Conservation (phyloP, 495 filamentous ascomycete species). For the Hypoxylon lienhwacheense region DNA sequence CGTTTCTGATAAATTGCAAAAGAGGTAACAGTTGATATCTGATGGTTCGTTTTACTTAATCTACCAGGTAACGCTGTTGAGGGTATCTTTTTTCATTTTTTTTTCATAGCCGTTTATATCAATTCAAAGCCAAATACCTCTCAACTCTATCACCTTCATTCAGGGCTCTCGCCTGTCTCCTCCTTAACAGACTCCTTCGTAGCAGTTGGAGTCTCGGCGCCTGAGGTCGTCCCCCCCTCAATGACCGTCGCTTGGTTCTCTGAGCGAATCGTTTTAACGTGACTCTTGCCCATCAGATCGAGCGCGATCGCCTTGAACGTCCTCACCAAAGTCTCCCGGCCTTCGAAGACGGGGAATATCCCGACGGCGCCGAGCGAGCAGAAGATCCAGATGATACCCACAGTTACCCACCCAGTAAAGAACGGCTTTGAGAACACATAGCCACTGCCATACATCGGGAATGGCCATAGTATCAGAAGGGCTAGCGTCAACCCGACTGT, state of each 20-base stretch:
- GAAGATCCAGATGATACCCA: conserved; percentile 89
- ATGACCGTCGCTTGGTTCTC: conserved; percentile 25
- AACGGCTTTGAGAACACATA: conserved; percentile 91
- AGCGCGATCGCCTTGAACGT: conserved; percentile 67
- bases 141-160: background rate
- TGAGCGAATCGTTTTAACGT: conserved; percentile 44
- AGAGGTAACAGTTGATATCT: too few species aligned
- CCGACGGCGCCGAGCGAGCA: conserved; percentile 71
- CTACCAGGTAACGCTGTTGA: too few species aligned
- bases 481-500: conserved; percentile 76
- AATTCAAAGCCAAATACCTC: background rate
- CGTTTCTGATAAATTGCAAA: too few species aligned
- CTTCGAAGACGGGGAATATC: conserved; percentile 82
- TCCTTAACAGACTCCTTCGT: conserved; percentile 15
- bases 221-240: conserved; percentile 17
- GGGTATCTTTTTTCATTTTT: conserved; percentile 29
- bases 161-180: conserved; percentile 14
- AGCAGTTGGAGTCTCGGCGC: conserved; percentile 15
- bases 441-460: conserved; percentile 85
- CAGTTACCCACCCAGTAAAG: conserved; percentile 88
- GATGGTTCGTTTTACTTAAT: too few species aligned
- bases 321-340: conserved; percentile 64
- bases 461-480: conserved; percentile 87
- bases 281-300: conserved; percentile 68
- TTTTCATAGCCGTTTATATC: background rate